phyloP scores from a whole-genome alignment of 2,329 filamentous ascomycete genomes.

The Venturia asperata region DNA sequence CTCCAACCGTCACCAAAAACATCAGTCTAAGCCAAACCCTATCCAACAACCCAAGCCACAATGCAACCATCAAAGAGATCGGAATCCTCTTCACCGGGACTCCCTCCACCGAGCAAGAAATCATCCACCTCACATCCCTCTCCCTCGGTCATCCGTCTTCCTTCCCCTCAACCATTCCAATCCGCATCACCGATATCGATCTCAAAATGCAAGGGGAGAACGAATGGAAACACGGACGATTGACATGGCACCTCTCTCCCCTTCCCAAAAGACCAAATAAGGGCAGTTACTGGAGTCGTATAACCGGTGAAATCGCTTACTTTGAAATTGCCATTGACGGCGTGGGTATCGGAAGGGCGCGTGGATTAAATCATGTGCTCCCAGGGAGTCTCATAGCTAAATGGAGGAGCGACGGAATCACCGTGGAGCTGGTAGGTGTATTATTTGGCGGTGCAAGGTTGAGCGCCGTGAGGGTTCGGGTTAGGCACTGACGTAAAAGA shows the following conservation, averaged over 20 bases:
- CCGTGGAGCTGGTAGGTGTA: background rate
- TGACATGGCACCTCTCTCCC: background rate
- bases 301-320: constrained; percentile 12
- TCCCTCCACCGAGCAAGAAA: background rate
- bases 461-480: background rate
- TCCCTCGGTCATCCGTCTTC: background rate
- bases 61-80: background rate
- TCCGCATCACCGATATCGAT: background rate
- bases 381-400: background rate
- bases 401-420: background rate
- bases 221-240: background rate
- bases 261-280: background rate
- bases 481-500: background rate
- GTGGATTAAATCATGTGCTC: background rate
- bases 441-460: constrained; percentile 1
- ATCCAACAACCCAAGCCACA: background rate
- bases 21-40: background rate
- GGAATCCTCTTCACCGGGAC: background rate
- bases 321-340: constrained; percentile 7
- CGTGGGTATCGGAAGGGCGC: background rate
- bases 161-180: background rate
- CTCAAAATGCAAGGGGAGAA: background rate
- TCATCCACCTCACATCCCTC: background rate
- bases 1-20: background rate
- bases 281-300: background rate